These are phyloP conservation scores for Kodamaea sp. DNA, from an alignment of 1,139 yeast genomes.

Conservation along the genomic window DNA sequence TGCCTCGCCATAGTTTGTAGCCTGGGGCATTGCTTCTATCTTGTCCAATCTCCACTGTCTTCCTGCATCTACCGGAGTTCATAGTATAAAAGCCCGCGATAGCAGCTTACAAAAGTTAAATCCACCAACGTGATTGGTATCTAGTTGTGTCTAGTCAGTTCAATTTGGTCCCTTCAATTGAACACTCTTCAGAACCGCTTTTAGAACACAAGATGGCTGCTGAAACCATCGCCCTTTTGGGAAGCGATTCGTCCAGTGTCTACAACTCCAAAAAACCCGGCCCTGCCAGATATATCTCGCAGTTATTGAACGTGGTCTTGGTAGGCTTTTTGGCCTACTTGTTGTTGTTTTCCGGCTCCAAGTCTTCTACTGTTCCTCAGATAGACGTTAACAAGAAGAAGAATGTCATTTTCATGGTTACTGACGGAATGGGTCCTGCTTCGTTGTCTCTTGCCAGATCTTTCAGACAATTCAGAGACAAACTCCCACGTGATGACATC, in stretches of 20 bases:
- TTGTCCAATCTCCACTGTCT: no score
- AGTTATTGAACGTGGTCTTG: slow-evolving; percentile 10
- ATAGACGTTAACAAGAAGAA: slow-evolving; percentile 16
- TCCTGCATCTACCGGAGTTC: no score
- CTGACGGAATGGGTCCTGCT: slow-evolving; percentile 34
- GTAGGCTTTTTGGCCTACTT: slow-evolving; percentile 12
- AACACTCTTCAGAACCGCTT: no score
- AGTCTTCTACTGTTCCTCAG: slow-evolving; percentile 4
- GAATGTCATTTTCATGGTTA: slow-evolving; percentile 31
- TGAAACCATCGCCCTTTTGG: slow-evolving; percentile 18
- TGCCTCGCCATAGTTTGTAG: no score
- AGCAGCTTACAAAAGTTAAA: no score
- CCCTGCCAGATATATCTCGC: slow-evolving; percentile 4
- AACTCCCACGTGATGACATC: slow-evolving; percentile 20
- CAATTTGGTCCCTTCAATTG: no score
- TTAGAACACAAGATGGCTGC: no score
- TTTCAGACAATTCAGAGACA: slow-evolving; percentile 25
- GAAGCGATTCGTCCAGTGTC: slow-evolving; percentile 10
- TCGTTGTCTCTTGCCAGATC: slow-evolving; percentile 28
- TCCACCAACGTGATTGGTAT: no score
- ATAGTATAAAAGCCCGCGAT: no score
- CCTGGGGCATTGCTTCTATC: no score
- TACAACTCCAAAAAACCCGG: slow-evolving; percentile 13
- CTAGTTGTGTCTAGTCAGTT: no score
- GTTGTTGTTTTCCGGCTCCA: slow-evolving; percentile 9